Base-by-base conservation (phyloP, 225 moss, liverwort and hornwort genomes). In the Anthoceros angustus region DNA sequence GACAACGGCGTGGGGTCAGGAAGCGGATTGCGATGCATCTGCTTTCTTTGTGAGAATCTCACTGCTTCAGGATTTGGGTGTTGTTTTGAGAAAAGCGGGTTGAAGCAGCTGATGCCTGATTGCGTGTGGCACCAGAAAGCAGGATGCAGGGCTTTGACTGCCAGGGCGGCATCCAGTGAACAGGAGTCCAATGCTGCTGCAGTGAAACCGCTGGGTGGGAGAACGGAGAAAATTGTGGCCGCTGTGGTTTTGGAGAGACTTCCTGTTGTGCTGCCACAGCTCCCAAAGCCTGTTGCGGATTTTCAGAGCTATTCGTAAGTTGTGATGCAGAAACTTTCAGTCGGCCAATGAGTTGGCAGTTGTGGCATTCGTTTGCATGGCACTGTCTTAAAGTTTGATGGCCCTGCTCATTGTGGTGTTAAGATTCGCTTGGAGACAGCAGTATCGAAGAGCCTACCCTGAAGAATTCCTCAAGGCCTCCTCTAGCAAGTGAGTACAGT, bases 351-450 rank as follows among this genome's bases (percentile, higher is more conserved):
- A 14, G 38, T 50, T 65, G 45, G 18, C 41, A 15, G 8, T 5
- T n/a, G 15, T 10, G 48, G 26, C 43, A 21, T 42, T 15, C 66
- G 20, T 41, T 38, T 6, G 55, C 60, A 12, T 69, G 50, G 25
- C 25, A 42, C 40, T 43, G 21, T 5, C 0, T 14, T 20, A 63
- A 9, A 5, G 63, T 15, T 64, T 21, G 5, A 9, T 15, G 32
- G 26, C 61, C 38, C 24, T 6, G 63, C 11, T n/a, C 18, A 8
- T 67, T 55, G 41, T 42, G 67, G 65, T 68, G 8, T 72, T 70
- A 86, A 95, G 90, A 16, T 95, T 92, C 49, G 91, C 91, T 43
- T 98, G 95, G 95, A 86, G 78, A 66, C 91, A 95, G 75, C 91
- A 95, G 82, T 90, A 80, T 72, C 91, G 95, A 66, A 78, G 95